Base-by-base conservation (phyloP, 2,329 filamentous ascomycete genomes). In the Penicillium sp. region DNA sequence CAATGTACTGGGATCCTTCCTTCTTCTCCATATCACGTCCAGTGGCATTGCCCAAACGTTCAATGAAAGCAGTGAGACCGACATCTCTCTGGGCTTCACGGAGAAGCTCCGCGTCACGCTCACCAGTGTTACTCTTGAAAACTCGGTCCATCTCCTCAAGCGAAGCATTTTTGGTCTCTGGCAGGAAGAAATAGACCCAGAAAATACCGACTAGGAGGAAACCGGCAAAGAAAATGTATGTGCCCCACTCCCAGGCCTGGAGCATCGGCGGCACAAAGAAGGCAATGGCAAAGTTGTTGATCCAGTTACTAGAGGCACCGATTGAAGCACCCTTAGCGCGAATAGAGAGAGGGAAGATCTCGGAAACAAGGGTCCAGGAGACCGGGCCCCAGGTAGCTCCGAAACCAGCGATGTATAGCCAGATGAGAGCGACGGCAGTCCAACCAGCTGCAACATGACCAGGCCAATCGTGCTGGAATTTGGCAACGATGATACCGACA, bases 111-210 rank as follows among this genome's bases (percentile, higher is more conserved):
- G 64, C 64, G 34, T 68, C 66, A 11, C 55, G 57, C 44, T 64
- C 64, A 1, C 65, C 72, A 7, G 67, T 66, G 8, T 69, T 62
- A 11, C 60, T 63, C 1, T 60, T 56, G 18, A 75, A 67, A 21
- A 75, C 70, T 4, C 55, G 72, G 61, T 85, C 81, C 64, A 76
- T 75, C 67, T 85, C 81, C 60, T 81, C 77, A 23, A 87, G 79
- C 51, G 79, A 75, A 58, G 75, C 76, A 74, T 82, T 80, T 75
- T 87, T 85, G 59, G 83, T 82, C 5, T 77, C 77, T 1, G 82
- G 85, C 66, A 87, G 76, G 59, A 62, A 67, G 51, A 67, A 64
- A 43, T 55, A 67, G 3, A 69, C 65, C 65, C 67, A 68, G 21
- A 55, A 49, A 3, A 68, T 66, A 6, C 63, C 65, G 1, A 58